Conservation (phyloP, 2,329 filamentous ascomycete species). For the Ophiobolus disseminans region DNA sequence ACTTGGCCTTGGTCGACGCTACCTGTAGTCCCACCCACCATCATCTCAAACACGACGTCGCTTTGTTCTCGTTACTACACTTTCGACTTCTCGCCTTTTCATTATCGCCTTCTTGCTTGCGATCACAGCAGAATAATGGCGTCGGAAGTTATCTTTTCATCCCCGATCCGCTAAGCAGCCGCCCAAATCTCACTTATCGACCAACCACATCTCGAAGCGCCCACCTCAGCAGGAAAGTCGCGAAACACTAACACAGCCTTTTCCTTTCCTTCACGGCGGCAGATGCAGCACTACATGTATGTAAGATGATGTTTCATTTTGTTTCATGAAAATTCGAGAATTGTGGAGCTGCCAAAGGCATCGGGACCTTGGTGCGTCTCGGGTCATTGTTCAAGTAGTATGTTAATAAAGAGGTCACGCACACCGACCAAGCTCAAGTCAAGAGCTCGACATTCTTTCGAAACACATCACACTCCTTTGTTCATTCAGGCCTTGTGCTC, state of each 20-base stretch:
- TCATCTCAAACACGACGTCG: no score
- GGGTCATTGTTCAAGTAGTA: background rate
- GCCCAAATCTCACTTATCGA: background rate
- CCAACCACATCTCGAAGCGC: conserved; percentile 16
- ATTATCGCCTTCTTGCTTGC: no score
- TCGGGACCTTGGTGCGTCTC: background rate
- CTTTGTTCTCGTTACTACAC: no score
- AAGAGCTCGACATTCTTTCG: no score
- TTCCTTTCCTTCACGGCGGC: background rate
- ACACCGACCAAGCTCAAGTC: no score
- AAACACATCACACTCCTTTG: conserved; percentile 5
- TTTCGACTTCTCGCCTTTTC: no score
- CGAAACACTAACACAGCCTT: background rate
- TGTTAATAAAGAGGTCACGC: background rate
- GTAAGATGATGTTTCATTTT: background rate
- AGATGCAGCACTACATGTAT: background rate
- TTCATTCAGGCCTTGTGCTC: no score
- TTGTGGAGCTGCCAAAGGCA: background rate
- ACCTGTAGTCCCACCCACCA: no score
- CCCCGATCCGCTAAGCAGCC: background rate
- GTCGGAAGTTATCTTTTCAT: no score
- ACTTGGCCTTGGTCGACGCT: no score
- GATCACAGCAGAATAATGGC: no score
- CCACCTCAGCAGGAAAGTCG: background rate
- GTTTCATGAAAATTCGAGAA: background rate